Evolutionary conservation across 2,329 filamentous ascomycete species (phyloP).

Genomic region (Diplodia intermedia): DNA sequence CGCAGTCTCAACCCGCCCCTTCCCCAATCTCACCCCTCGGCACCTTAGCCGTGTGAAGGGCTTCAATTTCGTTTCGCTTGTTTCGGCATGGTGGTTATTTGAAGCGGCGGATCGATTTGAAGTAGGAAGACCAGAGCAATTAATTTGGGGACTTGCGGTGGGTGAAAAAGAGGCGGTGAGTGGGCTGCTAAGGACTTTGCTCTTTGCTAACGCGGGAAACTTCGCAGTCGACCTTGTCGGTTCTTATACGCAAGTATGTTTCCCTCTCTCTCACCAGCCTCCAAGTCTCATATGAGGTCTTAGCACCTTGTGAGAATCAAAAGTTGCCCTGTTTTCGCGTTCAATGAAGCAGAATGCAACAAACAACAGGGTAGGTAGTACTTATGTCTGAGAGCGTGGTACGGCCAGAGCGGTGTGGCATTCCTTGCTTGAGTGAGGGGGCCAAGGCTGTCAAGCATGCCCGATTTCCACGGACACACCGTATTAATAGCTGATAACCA

Average conservation of each 20-base stretch:
- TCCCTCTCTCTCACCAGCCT: too few species aligned
- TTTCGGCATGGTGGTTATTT: too few species aligned
- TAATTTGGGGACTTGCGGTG: background rate
- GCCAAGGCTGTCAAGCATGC: background rate
- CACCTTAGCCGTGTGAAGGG: too few species aligned
- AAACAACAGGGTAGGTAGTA: background rate
- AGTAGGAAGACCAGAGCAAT: background rate
- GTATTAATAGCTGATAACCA: background rate
- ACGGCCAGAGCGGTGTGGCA: background rate
- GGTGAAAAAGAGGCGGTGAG: background rate
- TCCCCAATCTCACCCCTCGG: too few species aligned
- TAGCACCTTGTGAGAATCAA: too few species aligned
- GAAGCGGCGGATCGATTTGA: background rate
- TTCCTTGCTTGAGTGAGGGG: conserved; percentile 6
- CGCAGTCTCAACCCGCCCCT: too few species aligned
- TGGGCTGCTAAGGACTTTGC: background rate
- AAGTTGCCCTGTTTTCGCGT: too few species aligned
- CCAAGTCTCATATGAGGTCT: too few species aligned
- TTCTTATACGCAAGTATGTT: too few species aligned
- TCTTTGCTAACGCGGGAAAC: background rate
- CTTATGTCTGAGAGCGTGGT: conserved; percentile 1
- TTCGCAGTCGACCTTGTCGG: too few species aligned
- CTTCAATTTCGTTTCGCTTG: too few species aligned
- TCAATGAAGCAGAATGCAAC: background rate
- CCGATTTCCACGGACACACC: background rate